Evolutionary conservation across 495 filamentous ascomycete species (phyloP), one percentile per base, ranked within the genome.

Genomic region (Aspergillus funiculosus): DNA sequence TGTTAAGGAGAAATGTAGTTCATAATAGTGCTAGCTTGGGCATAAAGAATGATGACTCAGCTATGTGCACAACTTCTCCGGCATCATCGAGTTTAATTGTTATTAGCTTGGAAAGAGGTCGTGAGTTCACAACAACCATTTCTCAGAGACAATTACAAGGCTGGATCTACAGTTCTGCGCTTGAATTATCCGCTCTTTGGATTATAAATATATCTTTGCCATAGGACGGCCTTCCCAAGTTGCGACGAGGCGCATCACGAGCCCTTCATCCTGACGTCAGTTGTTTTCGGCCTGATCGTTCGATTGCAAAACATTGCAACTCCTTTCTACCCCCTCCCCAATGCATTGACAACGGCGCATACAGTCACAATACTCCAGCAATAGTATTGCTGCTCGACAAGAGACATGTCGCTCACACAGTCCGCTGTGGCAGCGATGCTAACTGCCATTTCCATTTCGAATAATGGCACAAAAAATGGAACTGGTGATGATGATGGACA

Each of bases 341-440:
- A 50, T 61, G 56, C 46, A 44, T 47, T 39, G 41, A 59, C 43
- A 45, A 54, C 50, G 50, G 32, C 40, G 38, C 46, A 32, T 34
- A 21, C 45, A 22, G 31, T 27, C 35, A 39, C 35, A 35, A 44
- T 10, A 28, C 17, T 38, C 10, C n/a, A 17, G 25, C 15, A 26
- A 19, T 34, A 26, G 15, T 39, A 32, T 25, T 26, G 18, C 41
- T 11, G 4, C 27, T 36, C 19, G 11, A 18, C 24, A 15, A 41
- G 25, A 49, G 45, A 22, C 47, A 69, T 71, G 67, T 69, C 67
- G 41, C 32, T 64, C 6, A 62, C 61, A 19, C 40, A 53, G 46
- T 59, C 65, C 18, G 62, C 60, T 14, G 48, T 56, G 9, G 43
- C 54, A 11, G 50, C 64, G 15, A 31, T 63, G 38, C 46, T 56